Conservation (phyloP, 2,329 filamentous ascomycete genomes). For the Didymella pomorum region DNA sequence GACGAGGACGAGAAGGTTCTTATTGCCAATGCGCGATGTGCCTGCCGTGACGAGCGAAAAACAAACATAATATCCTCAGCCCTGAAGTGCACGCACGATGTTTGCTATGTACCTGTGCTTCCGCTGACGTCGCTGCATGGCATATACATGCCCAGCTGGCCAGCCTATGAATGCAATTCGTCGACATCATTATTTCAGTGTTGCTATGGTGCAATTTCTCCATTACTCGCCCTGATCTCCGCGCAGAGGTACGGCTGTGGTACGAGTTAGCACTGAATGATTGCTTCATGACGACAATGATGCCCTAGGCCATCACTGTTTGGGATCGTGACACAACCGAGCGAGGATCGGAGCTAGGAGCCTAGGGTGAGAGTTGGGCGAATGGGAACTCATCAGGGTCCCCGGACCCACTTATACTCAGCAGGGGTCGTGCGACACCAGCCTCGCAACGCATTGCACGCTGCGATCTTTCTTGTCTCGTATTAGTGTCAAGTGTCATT, state of each 20-base stretch:
- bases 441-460: background rate
- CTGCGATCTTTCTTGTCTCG: background rate
- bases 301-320: slow-evolving; percentile 12
- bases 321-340: slow-evolving; percentile 8
- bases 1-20: background rate
- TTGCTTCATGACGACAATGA: slow-evolving; percentile 17
- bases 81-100: background rate
- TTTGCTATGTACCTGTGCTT: slow-evolving; percentile 5
- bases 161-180: background rate
- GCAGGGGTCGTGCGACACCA: slow-evolving; percentile 5
- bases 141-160: background rate
- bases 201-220: slow-evolving; percentile 4
- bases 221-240: background rate
- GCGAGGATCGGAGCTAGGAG: slow-evolving; percentile 4
- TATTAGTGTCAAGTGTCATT: background rate
- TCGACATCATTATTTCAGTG: slow-evolving; percentile 3
- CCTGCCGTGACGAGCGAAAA: background rate
- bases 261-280: slow-evolving; percentile 16
- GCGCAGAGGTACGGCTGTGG: background rate
- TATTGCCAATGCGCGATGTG: background rate
- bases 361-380: background rate
- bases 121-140: slow-evolving; percentile 4
- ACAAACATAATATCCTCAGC: background rate
- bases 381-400: background rate
- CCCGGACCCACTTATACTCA: slow-evolving; percentile 5